phyloP scores from a whole-genome alignment of 257 asterid genomes.

The Nemophila menziesii region DNA sequence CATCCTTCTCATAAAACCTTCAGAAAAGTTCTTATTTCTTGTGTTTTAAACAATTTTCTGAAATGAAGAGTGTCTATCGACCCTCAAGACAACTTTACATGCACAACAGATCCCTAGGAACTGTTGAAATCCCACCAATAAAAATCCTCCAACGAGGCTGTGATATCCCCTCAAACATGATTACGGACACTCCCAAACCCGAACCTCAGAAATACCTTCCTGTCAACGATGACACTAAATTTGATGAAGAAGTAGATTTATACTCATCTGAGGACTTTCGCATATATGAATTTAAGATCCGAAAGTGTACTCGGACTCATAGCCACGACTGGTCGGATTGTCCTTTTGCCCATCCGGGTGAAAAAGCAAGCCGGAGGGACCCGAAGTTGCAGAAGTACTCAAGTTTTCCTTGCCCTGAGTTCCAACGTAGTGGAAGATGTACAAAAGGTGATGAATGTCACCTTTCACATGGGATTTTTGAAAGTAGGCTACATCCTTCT shows the following conservation, averaged over 20 bases:
- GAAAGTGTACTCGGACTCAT: slow-evolving; percentile 80
- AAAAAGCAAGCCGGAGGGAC: slow-evolving; percentile 83
- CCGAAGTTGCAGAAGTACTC: slow-evolving; percentile 66
- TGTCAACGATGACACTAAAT: too few species aligned
- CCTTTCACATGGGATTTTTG: slow-evolving; percentile 83
- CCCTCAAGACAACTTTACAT: too few species aligned
- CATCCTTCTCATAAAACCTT: too few species aligned
- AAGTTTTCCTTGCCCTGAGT: slow-evolving; percentile 72
- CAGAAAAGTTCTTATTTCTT: too few species aligned
- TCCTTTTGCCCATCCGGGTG: slow-evolving; percentile 96
- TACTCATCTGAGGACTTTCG: slow-evolving; percentile 82
- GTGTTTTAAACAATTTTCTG: too few species aligned
- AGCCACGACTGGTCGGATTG: slow-evolving; percentile 99
- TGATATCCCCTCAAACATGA: background rate
- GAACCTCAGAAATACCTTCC: background rate
- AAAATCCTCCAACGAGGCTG: too few species aligned
- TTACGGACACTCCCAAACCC: background rate
- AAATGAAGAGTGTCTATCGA: too few species aligned
- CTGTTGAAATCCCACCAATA: too few species aligned
- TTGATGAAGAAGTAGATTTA: slow-evolving; percentile 47
- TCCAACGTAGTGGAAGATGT: slow-evolving; percentile 70
- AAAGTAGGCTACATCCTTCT: slow-evolving; percentile 90
- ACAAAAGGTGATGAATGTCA: slow-evolving; percentile 60
- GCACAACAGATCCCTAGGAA: too few species aligned
- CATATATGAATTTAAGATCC: slow-evolving; percentile 80